Percentiles rank a stretch among this genome's conserved stretches.
These are phyloP conservation scores for Cutaneotrichosporon cutaneum DNA, from an alignment of 1,284 basidiomycete species.

Conservation along the genomic window DNA sequence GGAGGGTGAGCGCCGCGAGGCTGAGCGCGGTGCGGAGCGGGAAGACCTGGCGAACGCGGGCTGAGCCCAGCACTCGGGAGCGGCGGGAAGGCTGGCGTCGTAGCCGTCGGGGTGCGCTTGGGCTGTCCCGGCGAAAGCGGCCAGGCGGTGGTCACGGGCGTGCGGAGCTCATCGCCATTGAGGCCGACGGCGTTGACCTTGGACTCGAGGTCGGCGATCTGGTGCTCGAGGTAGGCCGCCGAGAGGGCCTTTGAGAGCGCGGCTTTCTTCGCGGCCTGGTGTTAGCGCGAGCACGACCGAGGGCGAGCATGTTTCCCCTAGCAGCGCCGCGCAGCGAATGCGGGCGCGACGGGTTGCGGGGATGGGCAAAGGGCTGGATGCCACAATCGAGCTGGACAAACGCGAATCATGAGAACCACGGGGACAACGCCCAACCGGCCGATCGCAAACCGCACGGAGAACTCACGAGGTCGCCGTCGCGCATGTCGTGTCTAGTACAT, in stretches of 20 bases:
- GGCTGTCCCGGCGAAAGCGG: background rate
- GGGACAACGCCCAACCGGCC: no score
- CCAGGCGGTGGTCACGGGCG: background rate
- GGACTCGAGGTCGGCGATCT: slow-evolving; percentile 50
- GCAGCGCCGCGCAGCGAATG: no score
- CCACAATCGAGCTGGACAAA: no score
- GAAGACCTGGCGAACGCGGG: background rate
- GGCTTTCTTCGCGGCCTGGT: slow-evolving; percentile 44
- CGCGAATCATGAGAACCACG: no score
- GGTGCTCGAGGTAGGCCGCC: slow-evolving; percentile 51
- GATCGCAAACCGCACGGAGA: no score
- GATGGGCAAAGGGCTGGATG: background rate
- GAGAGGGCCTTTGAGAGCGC: slow-evolving; percentile 49
- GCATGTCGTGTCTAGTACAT: slow-evolving; percentile 15
- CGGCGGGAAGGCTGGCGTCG: background rate
- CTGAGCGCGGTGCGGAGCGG: background rate
- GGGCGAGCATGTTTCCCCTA: no score
- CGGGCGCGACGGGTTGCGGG: no score
- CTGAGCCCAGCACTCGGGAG: background rate
- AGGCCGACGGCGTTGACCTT: slow-evolving; percentile 33
- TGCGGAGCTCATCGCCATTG: slow-evolving; percentile 3
- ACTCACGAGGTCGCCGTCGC: slow-evolving; percentile 22
- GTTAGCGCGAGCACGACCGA: background rate
- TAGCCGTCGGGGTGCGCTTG: background rate
- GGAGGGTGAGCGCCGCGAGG: background rate